Base-by-base conservation (phyloP, 2,329 filamentous ascomycete genomes). In the Colletotrichum sp. region DNA sequence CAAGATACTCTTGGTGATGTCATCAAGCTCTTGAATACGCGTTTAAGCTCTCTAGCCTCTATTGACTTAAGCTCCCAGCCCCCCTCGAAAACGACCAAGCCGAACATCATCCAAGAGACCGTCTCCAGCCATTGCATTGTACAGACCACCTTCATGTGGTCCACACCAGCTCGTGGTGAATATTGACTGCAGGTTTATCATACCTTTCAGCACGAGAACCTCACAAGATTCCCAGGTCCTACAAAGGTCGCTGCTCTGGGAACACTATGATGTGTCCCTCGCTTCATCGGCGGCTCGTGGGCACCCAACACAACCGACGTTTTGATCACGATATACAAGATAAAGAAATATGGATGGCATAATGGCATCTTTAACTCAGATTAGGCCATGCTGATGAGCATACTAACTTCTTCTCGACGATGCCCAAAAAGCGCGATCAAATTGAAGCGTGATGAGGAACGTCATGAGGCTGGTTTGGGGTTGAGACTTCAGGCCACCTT, bases 281-380 rank as follows among this genome's bases (percentile, higher is more conserved):
- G n/a, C 18, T 1, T 1, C 4, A 55, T 55, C 21, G 6, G 2
- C 48, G 9, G 13, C 48, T 6, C 0, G 2, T 55, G 13, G n/a
- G 48, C 4, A 55, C n/a, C 18, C 0, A 55, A 55, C 48, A 8
- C 1, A 6, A 3, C 48, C 4, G n/a, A 55, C n/a, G 8, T 24
- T 55, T 24, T 55, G 3, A 55, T 55, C 48, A 55, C 48, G 7
- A 55, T 24, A 55, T 55, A n/a, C 1, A 55, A 55, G 48, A 55
- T 24, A 6, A 55, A 55, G 9, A 55, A 24, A 24, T n/a, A 55
- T 55, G 7, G 48, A 55, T 55, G 7, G 48, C 48, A 55, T 55
- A 55, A n/a, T 55, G 8, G 5, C 4, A 55, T 55, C 1, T 3
- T 55, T 13, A 13, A 55, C n/a, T 55, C 21, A 55, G 4, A 55